Conservation (phyloP, 1,284 basidiomycete species). For the Trichosporon coremiiforme region DNA sequence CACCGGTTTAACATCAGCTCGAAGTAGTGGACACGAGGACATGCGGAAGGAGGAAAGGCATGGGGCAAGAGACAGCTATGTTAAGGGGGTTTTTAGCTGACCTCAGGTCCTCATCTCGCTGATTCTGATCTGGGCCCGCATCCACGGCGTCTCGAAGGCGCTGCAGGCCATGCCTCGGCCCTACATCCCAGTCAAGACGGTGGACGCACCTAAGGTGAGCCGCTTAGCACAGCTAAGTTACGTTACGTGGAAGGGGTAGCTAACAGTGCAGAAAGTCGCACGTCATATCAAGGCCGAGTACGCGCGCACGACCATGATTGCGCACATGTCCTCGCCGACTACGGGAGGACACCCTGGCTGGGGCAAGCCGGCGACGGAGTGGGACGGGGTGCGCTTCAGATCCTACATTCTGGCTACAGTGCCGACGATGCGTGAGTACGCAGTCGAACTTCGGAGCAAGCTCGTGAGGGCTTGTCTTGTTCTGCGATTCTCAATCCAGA, state of each 20-base stretch:
- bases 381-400: constrained; percentile 51
- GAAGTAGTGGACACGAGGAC: too few relatives aligned
- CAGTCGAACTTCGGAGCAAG: background rate
- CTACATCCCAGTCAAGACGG: constrained; percentile 64
- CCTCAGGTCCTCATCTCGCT: constrained; percentile 41
- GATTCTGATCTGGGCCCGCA: constrained; percentile 46
- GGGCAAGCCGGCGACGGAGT: constrained; percentile 64
- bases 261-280: constrained; percentile 64
- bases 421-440: constrained; percentile 43
- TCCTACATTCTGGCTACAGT: constrained; percentile 46
- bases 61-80: too few relatives aligned
- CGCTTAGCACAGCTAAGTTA: background rate
- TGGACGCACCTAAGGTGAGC: constrained; percentile 70
- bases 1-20: too few relatives aligned
- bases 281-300: constrained; percentile 76
- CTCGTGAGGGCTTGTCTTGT: background rate
- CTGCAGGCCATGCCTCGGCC: constrained; percentile 66
- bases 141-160: constrained; percentile 46
- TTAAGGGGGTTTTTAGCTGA: background rate
- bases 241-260: background rate
- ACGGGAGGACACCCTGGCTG: constrained; percentile 73
- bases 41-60: too few relatives aligned
- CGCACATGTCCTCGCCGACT: constrained; percentile 73
- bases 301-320: constrained; percentile 71
- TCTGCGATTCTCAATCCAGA: too few relatives aligned